Evolutionary conservation across 495 filamentous ascomycete species (phyloP), one percentile per base, ranked within the genome.

Genomic region (Neurospora discreta): DNA sequence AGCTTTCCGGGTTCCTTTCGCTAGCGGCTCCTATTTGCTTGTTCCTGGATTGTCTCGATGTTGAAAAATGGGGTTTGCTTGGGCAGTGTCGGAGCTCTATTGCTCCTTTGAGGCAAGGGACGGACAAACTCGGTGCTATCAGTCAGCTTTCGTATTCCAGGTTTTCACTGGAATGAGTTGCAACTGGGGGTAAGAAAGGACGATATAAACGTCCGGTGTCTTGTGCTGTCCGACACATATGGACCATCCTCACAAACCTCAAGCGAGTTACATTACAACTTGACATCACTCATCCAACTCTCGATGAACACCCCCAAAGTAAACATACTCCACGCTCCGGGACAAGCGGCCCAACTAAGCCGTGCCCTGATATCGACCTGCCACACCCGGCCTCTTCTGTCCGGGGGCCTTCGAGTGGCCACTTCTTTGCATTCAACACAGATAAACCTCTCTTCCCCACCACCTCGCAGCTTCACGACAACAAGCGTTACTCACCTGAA

Each of bases 381-480:
- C 69, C 73, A 73, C 16, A 52, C 70, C 16, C 71, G 74, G 38
- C 4, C 44, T 9, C 68, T 72, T 16, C 36, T 72, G 1, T 42
- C 80, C 36, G 75, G 73, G 5, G 76, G 77, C 6, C 71, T 79
- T 30, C 78, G 78, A 30, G 60, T 74, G 33, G 70, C 73, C 23
- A 38, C 65, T 18, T 60, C 44, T 8, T 40, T 71, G 39, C 74
- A 72, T 33, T 70, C 71, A 18, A 40, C 26, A 15, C 71, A 68
- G 15, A 15, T 26, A 33, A 65, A 70, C 3, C n/a, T 36, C 9
- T 26, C 40, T n/a, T 42, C 71, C 20, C 13, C 68, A 18, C 77
- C 77, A 41, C 70, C 77, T 36, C 74, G 74, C 39, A 36, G 40
- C 46, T 86, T 86, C 74, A 84, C 84, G 10, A 85, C 82, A 8